Evolutionary conservation across 2,329 filamentous ascomycete genomes (phyloP).

Genomic region (Fusarium sp.): DNA sequence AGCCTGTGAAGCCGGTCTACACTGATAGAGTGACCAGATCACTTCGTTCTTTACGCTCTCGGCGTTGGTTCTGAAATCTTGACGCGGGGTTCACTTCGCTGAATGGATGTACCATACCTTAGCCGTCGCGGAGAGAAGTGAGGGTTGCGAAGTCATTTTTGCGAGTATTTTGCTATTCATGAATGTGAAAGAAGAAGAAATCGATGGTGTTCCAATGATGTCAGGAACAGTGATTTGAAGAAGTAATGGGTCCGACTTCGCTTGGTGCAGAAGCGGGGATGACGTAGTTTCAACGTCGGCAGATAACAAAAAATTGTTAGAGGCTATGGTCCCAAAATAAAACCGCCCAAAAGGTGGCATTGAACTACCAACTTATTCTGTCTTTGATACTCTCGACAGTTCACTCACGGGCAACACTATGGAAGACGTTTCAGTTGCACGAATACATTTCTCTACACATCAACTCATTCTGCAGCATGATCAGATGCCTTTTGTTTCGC

Average conservation of each 20-base stretch:
- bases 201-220: not conserved
- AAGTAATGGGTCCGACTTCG: constrained; percentile 19
- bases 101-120: constrained; percentile 17
- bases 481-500: not conserved
- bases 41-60: not conserved
- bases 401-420: too few relatives aligned
- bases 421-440: not conserved
- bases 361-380: too few relatives aligned
- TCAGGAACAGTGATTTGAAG: constrained; percentile 13
- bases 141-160: constrained; percentile 37
- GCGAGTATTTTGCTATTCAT: not conserved
- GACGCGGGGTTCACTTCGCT: accelerated
- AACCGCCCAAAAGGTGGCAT: too few relatives aligned
- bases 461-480: not conserved
- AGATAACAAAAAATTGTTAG: not conserved
- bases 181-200: not conserved
- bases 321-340: not conserved
- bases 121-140: constrained; percentile 39
- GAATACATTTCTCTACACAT: not conserved
- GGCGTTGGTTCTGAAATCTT: not conserved
- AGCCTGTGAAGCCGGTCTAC: too few relatives aligned
- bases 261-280: constrained; percentile 6
- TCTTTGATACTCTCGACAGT: too few relatives aligned
- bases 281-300: constrained; percentile 8
- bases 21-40: not conserved